phyloP scores from a whole-genome alignment of 805 yeast genomes.

The Hanseniaspora lindneri region DNA sequence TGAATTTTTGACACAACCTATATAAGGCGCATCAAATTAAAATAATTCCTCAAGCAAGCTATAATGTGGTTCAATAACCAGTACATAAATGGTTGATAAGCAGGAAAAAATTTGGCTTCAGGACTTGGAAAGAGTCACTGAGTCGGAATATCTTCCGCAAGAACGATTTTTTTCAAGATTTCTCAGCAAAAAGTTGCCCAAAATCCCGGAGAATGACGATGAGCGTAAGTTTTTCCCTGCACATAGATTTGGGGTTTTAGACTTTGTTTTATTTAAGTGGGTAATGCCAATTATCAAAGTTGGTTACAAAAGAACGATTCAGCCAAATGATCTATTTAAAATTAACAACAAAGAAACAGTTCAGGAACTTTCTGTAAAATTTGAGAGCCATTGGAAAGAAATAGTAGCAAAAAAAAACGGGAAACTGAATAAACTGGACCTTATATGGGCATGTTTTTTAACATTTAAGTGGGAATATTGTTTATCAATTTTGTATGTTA shows the following conservation, averaged over 20 bases:
- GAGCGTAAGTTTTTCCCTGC: constrained; percentile 40
- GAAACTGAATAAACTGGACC: constrained; percentile 31
- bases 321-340: constrained; percentile 40
- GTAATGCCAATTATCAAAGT: constrained; percentile 41
- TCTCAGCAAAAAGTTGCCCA: constrained; percentile 40
- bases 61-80: neutral
- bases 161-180: constrained; percentile 41
- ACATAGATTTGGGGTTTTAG: neutral
- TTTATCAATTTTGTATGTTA: constrained; percentile 33
- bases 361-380: constrained; percentile 28
- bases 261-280: constrained; percentile 42
- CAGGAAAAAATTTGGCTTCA: neutral
- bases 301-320: constrained; percentile 53
- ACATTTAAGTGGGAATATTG: constrained; percentile 40
- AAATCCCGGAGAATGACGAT: constrained; percentile 32
- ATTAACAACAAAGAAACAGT: constrained; percentile 31
- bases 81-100: neutral
- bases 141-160: constrained; percentile 31
- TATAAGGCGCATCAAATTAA: too few relatives aligned
- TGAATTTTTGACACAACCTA: too few relatives aligned
- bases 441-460: constrained; percentile 37
- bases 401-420: constrained; percentile 25
- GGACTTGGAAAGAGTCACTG: constrained; percentile 29
- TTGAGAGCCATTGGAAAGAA: constrained; percentile 24
- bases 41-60: too few relatives aligned